Conservation (phyloP, 2,329 filamentous ascomycete species). For the Seiridium unicorne region DNA sequence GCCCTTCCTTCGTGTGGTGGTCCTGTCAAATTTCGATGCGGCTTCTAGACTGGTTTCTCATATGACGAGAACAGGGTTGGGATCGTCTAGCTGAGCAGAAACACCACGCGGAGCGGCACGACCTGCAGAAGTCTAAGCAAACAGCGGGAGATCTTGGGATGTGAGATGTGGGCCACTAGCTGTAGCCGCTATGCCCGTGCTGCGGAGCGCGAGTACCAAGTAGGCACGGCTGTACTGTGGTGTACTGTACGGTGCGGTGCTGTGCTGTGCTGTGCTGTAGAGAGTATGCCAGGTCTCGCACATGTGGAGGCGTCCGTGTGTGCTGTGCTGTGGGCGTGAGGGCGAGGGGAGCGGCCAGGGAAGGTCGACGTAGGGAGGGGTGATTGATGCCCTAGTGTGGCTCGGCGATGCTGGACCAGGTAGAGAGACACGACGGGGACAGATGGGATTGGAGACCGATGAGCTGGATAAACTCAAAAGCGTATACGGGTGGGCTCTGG, state of each 20-base stretch:
- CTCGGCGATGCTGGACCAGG: neutral
- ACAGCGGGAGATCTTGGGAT: conserved; percentile 29
- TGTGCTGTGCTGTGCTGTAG: too few relatives aligned
- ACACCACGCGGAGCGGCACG: conserved; percentile 31
- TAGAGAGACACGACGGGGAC: neutral
- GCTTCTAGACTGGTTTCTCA: conserved; percentile 33
- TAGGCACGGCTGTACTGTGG: conserved; percentile 18
- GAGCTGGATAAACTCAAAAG: neutral
- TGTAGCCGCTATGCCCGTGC: conserved; percentile 21
- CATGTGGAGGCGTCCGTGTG: conserved; percentile 15
- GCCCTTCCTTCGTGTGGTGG: conserved; percentile 12
- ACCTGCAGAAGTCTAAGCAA: conserved; percentile 28
- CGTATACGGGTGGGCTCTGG: neutral
- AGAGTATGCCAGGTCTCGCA: conserved; percentile 20
- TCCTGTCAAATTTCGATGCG: conserved; percentile 30
- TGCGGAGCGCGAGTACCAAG: conserved; percentile 18
- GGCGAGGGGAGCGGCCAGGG: neutral
- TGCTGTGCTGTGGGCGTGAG: neutral
- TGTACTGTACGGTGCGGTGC: neutral
- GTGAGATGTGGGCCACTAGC: conserved; percentile 29
- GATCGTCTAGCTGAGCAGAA: conserved; percentile 21
- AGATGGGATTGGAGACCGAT: neutral
- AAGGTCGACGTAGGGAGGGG: neutral
- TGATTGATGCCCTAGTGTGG: neutral
- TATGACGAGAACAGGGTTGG: conserved; percentile 25